These are phyloP conservation scores for Calonectria pseudoreteaudii DNA, from an alignment of 2,329 filamentous ascomycete genomes.

Conservation along the genomic window DNA sequence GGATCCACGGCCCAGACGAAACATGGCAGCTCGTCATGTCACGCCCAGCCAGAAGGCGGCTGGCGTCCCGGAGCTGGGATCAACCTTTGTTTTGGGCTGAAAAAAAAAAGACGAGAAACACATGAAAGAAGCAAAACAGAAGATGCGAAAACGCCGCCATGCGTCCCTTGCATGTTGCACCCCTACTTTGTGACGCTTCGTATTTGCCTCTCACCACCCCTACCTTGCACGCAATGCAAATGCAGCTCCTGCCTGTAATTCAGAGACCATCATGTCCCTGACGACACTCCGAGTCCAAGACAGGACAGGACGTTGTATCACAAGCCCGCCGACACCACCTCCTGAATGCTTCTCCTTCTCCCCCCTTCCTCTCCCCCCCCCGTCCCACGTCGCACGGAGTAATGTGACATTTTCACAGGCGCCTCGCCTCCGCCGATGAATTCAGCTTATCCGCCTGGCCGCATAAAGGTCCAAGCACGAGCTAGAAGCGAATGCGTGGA, in stretches of 20 bases:
- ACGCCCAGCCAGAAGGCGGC: neutral
- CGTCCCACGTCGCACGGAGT: neutral
- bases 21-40: slow-evolving; percentile 2
- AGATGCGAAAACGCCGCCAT: neutral
- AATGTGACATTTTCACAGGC: slow-evolving; percentile 7
- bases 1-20: slow-evolving; percentile 19
- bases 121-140: neutral
- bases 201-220: neutral
- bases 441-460: slow-evolving; percentile 11
- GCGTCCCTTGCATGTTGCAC: neutral
- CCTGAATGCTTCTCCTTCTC: neutral
- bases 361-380: neutral
- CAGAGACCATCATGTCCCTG: neutral
- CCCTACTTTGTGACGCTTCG: neutral
- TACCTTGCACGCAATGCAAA: neutral
- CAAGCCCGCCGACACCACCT: slow-evolving; percentile 4
- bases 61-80: slow-evolving; percentile 10
- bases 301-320: neutral
- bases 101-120: neutral
- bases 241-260: neutral
- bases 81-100: neutral
- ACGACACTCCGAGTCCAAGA: neutral
- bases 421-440: slow-evolving; percentile 7
- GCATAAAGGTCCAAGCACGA: slow-evolving; percentile 20
- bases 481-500: neutral